Base-by-base conservation (phyloP, 495 filamentous ascomycete genomes). In the Trichoderma erinaceum region DNA sequence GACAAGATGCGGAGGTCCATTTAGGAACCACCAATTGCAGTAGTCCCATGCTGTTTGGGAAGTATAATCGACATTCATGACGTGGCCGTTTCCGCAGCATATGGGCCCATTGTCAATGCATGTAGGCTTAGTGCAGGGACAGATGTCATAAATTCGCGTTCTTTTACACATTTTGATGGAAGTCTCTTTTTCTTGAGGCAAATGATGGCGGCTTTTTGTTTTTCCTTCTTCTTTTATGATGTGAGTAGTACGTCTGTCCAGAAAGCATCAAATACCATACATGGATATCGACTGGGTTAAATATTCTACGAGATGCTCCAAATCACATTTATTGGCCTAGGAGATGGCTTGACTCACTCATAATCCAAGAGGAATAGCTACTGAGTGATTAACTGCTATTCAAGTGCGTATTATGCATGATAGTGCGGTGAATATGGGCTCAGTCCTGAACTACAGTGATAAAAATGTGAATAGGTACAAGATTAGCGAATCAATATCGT, bases 1-100 rank as follows among this genome's bases (percentile, higher is more conserved):
- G 56, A 61, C 56, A 61, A 61, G 56, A 23, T 61, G 23, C 11
- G 56, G 25, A 12, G 56, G 56, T 8, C 56, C 56, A 32, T 61
- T 29, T 23, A 32, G 8, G 29, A 61, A 61, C 56, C 56, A 61
- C 56, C 56, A 61, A 18, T 29, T 7, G 56, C 56, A 61, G 25
- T 61, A 61, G 56, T 61, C 56, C 56, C 56, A 61, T 13, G n/a
- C 25, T 15, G 11, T 18, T 61, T 13, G 25, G 25, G 23, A 32
- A 25, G 7, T 15, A 32, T 4, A 29, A 18, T 61, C 56, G 25
- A 61, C 11, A 15, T 15, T 4, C 11, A 61, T 18, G 25, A 61
- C n/a, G 27, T 61, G 56, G 27, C 56, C 56, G 25, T 29, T 23
- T 32, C 56, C 56, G 4, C 29, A 16, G 56, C 56, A 61, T 7